Evolutionary conservation across 192 early-diverging fungal genomes (phyloP).

Genomic region (Lunasporangiospora selenospora): DNA sequence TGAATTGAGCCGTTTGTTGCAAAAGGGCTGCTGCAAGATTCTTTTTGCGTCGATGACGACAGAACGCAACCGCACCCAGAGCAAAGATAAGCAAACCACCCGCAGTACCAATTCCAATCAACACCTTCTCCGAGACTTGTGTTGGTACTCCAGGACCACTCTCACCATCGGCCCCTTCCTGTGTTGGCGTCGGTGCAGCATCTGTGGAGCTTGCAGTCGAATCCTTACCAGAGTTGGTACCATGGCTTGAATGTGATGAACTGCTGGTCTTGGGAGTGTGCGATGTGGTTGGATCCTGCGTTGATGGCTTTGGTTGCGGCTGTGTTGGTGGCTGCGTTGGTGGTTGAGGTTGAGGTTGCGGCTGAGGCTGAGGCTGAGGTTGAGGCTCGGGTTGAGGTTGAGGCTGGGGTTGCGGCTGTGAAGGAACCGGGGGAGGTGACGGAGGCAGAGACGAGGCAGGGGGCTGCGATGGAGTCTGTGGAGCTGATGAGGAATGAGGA

Average conservation of each 20-base stretch:
- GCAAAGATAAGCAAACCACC: constrained; percentile 36
- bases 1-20: constrained; percentile 47
- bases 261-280: too few relatives aligned
- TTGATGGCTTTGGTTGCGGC: background rate
- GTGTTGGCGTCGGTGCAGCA: background rate
- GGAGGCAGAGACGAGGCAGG: too few relatives aligned
- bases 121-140: constrained; percentile 18
- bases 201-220: background rate
- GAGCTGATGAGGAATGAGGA: too few relatives aligned
- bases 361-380: too few relatives aligned
- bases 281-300: background rate
- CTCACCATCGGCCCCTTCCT: background rate
- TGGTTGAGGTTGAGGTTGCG: background rate
- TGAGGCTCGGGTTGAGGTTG: too few relatives aligned
- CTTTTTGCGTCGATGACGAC: constrained; percentile 44
- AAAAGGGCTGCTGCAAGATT: constrained; percentile 25
- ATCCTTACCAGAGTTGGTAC: too few relatives aligned
- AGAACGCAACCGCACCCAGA: constrained; percentile 30
- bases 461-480: too few relatives aligned
- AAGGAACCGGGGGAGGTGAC: too few relatives aligned
- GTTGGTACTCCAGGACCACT: background rate
- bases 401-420: too few relatives aligned
- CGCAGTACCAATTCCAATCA: constrained; percentile 34
- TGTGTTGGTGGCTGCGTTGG: background rate
- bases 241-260: background rate